Percentiles rank a stretch among this genome's conserved stretches.
Evolutionary conservation across 179 eudicot species (phyloP).

Genomic region (Actinidia chinensis): DNA sequence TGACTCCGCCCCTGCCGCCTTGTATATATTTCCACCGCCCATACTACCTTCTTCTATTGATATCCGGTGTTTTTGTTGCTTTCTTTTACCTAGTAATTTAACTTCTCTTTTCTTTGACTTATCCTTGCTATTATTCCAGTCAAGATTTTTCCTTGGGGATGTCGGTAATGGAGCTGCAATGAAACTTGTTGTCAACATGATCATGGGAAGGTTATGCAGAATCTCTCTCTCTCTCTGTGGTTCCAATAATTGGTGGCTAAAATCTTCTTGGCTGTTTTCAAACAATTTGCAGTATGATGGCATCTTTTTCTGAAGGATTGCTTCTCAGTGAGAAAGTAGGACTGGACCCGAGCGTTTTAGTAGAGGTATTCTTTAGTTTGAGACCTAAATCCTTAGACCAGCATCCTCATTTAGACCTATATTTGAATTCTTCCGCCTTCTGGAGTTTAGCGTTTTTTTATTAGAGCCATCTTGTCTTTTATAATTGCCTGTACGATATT

Average conservation of each 20-base stretch:
- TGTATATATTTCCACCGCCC: too few relatives aligned
- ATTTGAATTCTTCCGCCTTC: background rate
- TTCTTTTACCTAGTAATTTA: background rate
- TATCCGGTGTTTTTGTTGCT: background rate
- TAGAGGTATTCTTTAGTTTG: slow-evolving; percentile 57
- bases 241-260: background rate
- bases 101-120: background rate
- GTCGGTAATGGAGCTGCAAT: slow-evolving; percentile 98
- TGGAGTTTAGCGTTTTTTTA: background rate
- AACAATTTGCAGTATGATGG: slow-evolving; percentile 77
- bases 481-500: background rate
- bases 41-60: background rate
- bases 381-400: background rate
- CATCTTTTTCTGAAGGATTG: slow-evolving; percentile 93
- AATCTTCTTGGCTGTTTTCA: background rate
- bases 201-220: slow-evolving; percentile 86
- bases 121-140: slow-evolving; percentile 39
- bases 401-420: background rate
- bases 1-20: too few relatives aligned
- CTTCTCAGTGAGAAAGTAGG: slow-evolving; percentile 87
- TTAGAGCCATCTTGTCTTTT: background rate
- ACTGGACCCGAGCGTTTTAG: slow-evolving; percentile 74
- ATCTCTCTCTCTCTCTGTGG: background rate
- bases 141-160: slow-evolving; percentile 90
- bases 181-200: slow-evolving; percentile 98